phyloP scores from a whole-genome alignment of 768 basidiomycete genomes.

The Saitozyma sp. region DNA sequence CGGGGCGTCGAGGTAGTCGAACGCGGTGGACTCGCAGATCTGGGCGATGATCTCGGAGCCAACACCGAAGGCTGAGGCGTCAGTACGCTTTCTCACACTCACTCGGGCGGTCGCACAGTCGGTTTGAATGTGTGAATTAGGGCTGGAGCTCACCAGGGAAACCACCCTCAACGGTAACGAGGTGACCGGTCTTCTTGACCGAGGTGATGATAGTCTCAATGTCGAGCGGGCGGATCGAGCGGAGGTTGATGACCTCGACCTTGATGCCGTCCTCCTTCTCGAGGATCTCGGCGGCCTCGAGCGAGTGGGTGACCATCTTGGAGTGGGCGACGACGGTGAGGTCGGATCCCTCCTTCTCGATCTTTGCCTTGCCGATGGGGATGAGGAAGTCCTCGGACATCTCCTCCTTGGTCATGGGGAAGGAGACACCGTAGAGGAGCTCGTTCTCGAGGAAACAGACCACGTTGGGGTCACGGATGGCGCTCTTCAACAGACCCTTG shows the following conservation, averaged over 20 bases:
- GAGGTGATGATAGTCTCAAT: conserved; percentile 95
- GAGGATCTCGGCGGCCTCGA: conserved; percentile 89
- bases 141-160: too few relatives aligned
- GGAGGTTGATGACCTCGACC: conserved; percentile 96
- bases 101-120: background rate
- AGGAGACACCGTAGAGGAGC: conserved; percentile 95
- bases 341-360: conserved; percentile 89
- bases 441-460: conserved; percentile 99
- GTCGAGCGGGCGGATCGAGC: conserved; percentile 89
- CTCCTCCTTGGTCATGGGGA: conserved; percentile 93
- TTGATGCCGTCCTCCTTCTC: conserved; percentile 91
- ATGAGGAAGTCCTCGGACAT: conserved; percentile 93
- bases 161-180: conserved; percentile 94
- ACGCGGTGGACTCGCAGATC: conserved; percentile 94
- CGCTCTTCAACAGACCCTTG: conserved; percentile 94
- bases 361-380: conserved; percentile 96
- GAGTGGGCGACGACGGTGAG: conserved; percentile 96
- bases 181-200: conserved; percentile 97
- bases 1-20: conserved; percentile 97
- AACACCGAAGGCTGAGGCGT: conserved; percentile 73
- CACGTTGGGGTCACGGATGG: conserved; percentile 97
- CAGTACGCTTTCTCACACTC: background rate
- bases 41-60: conserved; percentile 98
- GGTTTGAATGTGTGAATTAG: too few relatives aligned
- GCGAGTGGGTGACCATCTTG: conserved; percentile 92